Evolutionary conservation across 2,329 filamentous ascomycete species (phyloP).

Genomic region (Fonsecaea nubica): DNA sequence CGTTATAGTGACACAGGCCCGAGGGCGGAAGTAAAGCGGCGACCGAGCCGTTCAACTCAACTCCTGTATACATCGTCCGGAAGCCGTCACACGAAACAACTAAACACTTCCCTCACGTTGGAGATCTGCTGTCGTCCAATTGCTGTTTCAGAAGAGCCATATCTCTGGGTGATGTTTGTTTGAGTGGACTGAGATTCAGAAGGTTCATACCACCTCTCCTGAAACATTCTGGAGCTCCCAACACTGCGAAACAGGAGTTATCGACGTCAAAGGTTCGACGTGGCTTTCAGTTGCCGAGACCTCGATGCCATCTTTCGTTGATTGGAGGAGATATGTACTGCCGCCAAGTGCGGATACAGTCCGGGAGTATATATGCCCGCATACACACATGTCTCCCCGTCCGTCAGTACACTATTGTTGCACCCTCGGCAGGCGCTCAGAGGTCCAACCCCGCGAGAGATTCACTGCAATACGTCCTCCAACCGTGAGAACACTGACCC

Average conservation of each 20-base stretch:
- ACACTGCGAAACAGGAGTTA: neutral
- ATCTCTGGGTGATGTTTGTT: neutral
- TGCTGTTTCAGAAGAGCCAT: neutral
- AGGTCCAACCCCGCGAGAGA: neutral
- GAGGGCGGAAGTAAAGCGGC: neutral
- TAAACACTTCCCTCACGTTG: neutral
- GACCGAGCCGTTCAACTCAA: neutral
- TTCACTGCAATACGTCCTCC: neutral
- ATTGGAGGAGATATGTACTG: conserved; percentile 8
- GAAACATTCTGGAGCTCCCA: neutral
- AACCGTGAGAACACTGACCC: neutral
- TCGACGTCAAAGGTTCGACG: neutral
- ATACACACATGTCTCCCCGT: neutral
- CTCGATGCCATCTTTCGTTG: neutral
- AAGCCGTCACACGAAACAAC: neutral
- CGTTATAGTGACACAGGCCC: neutral
- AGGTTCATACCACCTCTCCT: neutral
- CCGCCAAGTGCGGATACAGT: neutral
- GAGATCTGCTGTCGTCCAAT: neutral
- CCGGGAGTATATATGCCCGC: conserved; percentile 4
- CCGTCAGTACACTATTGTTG: neutral
- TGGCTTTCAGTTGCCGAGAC: neutral
- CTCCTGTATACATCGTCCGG: neutral
- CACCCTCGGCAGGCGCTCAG: neutral
- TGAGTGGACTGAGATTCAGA: neutral